A percentile compares a stretch with the other conserved stretches of the same genome.
phyloP scores from a whole-genome alignment of 2,329 filamentous ascomycete genomes.

The Ophiocordyceps sinensis region DNA sequence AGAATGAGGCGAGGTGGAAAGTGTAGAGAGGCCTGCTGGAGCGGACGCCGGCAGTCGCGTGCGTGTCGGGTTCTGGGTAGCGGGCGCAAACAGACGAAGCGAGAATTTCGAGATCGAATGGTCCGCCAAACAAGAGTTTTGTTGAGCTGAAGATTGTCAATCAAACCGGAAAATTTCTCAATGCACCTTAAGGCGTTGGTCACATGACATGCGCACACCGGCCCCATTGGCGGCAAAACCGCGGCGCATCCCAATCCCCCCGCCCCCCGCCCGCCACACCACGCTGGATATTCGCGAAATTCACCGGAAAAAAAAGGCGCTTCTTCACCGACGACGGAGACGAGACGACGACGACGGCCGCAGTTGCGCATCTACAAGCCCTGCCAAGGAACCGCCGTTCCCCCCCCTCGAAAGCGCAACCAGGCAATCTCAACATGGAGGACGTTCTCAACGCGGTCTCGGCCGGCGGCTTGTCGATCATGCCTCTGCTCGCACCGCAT shows the following conservation, averaged over 20 bases:
- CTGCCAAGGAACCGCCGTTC: slow-evolving; percentile 17
- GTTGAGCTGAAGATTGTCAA: too few species aligned
- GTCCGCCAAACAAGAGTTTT: too few species aligned
- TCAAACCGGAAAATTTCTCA: too few species aligned
- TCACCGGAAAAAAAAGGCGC: slow-evolving; percentile 16
- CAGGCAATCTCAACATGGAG: slow-evolving; percentile 19
- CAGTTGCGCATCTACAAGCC: not conserved
- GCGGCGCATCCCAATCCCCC: slow-evolving; percentile 15
- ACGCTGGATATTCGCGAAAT: slow-evolving; percentile 24
- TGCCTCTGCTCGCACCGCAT: slow-evolving; percentile 79
- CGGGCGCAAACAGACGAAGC: too few species aligned
- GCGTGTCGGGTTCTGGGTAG: too few species aligned
- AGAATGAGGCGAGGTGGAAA: too few species aligned
- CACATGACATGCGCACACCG: slow-evolving; percentile 18
- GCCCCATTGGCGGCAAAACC: slow-evolving; percentile 15
- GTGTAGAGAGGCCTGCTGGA: too few species aligned
- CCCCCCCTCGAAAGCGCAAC: slow-evolving; percentile 11
- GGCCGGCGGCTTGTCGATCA: slow-evolving; percentile 61
- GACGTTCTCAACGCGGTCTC: slow-evolving; percentile 34
- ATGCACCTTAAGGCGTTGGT: slow-evolving; percentile 19
- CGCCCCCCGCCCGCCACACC: slow-evolving; percentile 10
- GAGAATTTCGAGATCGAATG: too few species aligned
- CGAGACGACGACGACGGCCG: not conserved
- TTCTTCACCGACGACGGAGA: not conserved
- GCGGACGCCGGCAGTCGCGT: too few species aligned